Evolutionary conservation across 768 basidiomycete species (phyloP), one percentile per base, ranked within the genome.

Genomic region (Tulasnella sp.): DNA sequence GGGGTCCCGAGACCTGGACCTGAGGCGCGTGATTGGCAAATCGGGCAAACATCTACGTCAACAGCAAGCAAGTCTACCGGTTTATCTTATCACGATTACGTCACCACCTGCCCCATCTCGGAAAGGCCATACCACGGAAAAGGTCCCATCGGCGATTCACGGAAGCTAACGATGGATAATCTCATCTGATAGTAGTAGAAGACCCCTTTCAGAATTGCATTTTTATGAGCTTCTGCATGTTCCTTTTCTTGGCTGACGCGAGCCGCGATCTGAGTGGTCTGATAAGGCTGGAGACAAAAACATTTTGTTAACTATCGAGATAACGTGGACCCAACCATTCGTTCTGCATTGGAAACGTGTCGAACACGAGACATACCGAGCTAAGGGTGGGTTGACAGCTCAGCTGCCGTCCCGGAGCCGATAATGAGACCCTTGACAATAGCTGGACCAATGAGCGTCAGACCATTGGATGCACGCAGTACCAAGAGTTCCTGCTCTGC

Each of bases 101-200:
- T 69, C 64, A 69, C 64, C 64, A 12, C 28, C 31, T 6, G 34
- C 31, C 64, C 28, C 31, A 14, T 69, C 28, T 28, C 8, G 64
- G 64, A 34, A 69, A 69, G 64, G 31, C 34, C 64, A 28, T 28
- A 37, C 64, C 64, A 69, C 64, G 31, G 64, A 69, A 69, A 69
- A 69, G 64, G 64, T 28, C 31, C 14, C 64, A 37, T 69, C 31
- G 34, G 28, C 31, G 24, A 69, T 16, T 11, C 64, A 31, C 31
- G 54, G 24, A 16, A 37, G 64, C 64, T 37, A 69, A 69, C 11
- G 64, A 69, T 69, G 28, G 31, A 34, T 28, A 34, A 34, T 69
- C 64, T 69, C 64, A 69, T 69, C 64, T 69, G 64, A 69, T 69
- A 69, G 64, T 31, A 69, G n/a, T 69, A 69, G 64, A 69, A 69